Evolutionary conservation across 257 asterid genomes (phyloP), one percentile per base, ranked within the genome.

Genomic region (Asclepias syriaca): DNA sequence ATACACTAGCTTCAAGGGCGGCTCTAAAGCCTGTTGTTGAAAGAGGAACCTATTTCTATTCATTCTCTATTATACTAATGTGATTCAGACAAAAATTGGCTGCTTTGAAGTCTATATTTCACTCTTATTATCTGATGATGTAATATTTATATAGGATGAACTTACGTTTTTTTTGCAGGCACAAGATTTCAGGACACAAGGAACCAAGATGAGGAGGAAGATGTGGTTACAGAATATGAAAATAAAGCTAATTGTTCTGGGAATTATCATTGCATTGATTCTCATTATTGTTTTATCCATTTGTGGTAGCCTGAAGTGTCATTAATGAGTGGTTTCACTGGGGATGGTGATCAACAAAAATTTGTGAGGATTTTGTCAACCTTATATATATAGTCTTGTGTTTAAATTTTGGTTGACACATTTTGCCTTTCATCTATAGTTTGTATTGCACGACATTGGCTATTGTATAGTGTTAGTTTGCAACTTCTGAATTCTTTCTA

Each of bases 191-290:
- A 86, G 95, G 88, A 89, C 98, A 40, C 95, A 86, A 74, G 98
- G 98, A 77, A 93, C 97, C 70, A 55, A 83, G 77, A 90, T 93
- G 87, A 89, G 97, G 88, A 89, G 98, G 75, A 90, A 82, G 82
- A 93, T 93, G 95, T 93, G 98, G 98, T 65, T 87, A 70, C 97
- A 90, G 83, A 93, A 90, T 55, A 90, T 93, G 98, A 93, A 90
- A 88, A 85, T 90, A 82, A 93, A 93, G 90, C 93, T 93, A 66
- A 93, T 93, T 70, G 97, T 93, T 74, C 92, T 93, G 55, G 98
- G 83, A 61, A 93, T 93, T 49, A 87, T 93, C 69, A 74, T 89
- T 39, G 98, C 97, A 54, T 82, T 93, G 88, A 90, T 93, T 81
- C 88, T 93, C 45, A 93, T 93, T 79, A 93, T 93, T 65, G 97